phyloP scores from a whole-genome alignment of 257 asterid genomes.

The Solanum commersonii region DNA sequence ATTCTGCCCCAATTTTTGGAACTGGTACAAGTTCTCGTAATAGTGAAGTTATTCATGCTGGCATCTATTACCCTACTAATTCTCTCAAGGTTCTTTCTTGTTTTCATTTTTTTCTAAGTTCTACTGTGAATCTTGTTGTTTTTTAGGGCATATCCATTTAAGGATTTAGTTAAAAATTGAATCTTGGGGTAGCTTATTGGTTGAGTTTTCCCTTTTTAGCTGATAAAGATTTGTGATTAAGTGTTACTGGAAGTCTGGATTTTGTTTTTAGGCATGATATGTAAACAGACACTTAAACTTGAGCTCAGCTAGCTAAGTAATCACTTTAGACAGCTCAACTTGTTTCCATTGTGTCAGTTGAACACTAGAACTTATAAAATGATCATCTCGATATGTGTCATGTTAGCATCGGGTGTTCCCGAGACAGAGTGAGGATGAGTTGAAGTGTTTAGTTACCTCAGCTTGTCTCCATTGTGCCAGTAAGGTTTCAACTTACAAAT shows the following conservation, averaged over 20 bases:
- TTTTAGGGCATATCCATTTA: background rate
- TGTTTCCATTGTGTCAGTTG: background rate
- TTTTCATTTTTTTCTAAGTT: background rate
- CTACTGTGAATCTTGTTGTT: background rate
- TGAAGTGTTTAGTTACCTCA: background rate
- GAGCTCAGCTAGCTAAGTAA: background rate
- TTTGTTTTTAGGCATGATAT: background rate
- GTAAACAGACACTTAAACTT: background rate
- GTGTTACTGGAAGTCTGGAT: background rate
- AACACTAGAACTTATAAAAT: background rate
- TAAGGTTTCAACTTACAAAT: background rate
- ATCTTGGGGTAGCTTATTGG: background rate
- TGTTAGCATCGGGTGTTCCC: background rate
- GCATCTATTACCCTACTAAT: constrained; percentile 65
- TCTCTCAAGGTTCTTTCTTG: constrained; percentile 53
- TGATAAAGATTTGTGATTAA: background rate
- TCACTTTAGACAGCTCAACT: background rate
- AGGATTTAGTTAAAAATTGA: background rate
- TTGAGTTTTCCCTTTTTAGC: background rate
- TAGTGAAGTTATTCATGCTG: constrained; percentile 90
- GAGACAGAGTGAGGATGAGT: background rate
- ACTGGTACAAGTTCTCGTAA: constrained; percentile 77
- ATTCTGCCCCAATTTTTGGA: constrained; percentile 74
- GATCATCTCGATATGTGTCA: background rate
- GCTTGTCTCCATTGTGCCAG: background rate